These are phyloP conservation scores for Apiospora hydei DNA, from an alignment of 2,329 filamentous ascomycete genomes.

Conservation along the genomic window DNA sequence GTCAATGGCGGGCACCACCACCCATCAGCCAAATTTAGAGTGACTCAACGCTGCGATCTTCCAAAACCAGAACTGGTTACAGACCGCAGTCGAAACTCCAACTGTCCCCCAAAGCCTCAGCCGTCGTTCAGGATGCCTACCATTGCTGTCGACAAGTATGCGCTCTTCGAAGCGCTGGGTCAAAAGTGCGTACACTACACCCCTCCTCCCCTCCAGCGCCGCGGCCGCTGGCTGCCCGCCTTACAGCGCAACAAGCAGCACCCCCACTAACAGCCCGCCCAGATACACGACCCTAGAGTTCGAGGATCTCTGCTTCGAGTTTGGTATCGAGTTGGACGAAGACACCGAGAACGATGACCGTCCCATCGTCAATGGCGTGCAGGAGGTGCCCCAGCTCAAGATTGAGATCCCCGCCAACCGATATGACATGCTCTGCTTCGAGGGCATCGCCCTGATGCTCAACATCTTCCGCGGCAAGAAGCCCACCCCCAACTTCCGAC, in stretches of 20 bases:
- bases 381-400: conserved; percentile 92
- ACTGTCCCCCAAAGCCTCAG: conserved; percentile 1
- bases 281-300: conserved; percentile 94
- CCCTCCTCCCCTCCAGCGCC: conserved; percentile 27
- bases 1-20: conserved; percentile 21
- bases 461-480: conserved; percentile 89
- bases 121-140: conserved; percentile 78
- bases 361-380: conserved; percentile 76
- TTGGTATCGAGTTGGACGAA: conserved; percentile 97
- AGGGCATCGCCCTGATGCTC: conserved; percentile 93
- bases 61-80: conserved; percentile 22
- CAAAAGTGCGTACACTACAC: conserved; percentile 67
- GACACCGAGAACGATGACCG: conserved; percentile 82
- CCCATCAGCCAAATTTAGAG: conserved; percentile 41
- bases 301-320: conserved; percentile 97
- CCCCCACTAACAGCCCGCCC: conserved; percentile 24
- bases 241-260: conserved; percentile 23
- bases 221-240: conserved; percentile 26
- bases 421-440: conserved; percentile 95
- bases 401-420: conserved; percentile 98
- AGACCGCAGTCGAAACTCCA: conserved; percentile 1
- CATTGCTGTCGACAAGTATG: conserved; percentile 94
- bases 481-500: conserved; percentile 78
- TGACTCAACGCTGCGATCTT: conserved; percentile 43
- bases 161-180: conserved; percentile 91